These are phyloP conservation scores for Phialocephala subalpina DNA, from an alignment of 2,329 filamentous ascomycete species.

Conservation along the genomic window DNA sequence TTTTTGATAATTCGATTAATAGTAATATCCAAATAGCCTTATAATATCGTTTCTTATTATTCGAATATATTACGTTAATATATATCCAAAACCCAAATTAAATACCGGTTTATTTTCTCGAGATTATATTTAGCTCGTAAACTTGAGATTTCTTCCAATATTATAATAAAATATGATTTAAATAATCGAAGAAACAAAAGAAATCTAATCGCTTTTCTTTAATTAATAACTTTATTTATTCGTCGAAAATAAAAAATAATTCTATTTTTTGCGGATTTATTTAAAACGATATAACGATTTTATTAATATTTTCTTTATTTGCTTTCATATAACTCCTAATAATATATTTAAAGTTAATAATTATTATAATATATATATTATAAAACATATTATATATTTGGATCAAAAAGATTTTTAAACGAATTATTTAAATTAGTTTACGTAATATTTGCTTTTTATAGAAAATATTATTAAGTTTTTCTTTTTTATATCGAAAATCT, in stretches of 20 bases:
- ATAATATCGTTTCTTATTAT: conserved; percentile 27
- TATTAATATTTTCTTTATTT: conserved; percentile 28
- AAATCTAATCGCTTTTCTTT: conserved; percentile 32
- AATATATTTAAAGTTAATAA: conserved; percentile 24
- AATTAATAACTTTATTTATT: conserved; percentile 33
- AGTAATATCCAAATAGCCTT: conserved; percentile 25
- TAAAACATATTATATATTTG: conserved; percentile 28
- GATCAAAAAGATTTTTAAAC: conserved; percentile 30
- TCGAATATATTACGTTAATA: conserved; percentile 28
- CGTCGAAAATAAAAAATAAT: conserved; percentile 34
- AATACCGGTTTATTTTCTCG: conserved; percentile 28
- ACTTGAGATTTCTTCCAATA: conserved; percentile 26
- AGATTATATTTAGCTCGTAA: conserved; percentile 29
- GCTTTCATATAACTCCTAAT: conserved; percentile 28
- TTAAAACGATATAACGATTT: conserved; percentile 24
- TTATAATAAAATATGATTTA: conserved; percentile 30
- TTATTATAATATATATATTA: conserved; percentile 17
- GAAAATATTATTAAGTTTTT: conserved; percentile 26
- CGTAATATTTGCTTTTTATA: conserved; percentile 27
- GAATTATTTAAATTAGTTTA: conserved; percentile 23
- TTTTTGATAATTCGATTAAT: conserved; percentile 26
- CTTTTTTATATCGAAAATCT: conserved; percentile 24
- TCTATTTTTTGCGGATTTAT: conserved; percentile 34
- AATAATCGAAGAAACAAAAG: conserved; percentile 29
- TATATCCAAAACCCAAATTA: conserved; percentile 19